phyloP scores from a whole-genome alignment of 768 basidiomycete genomes.

The Termitomyces sp. region DNA sequence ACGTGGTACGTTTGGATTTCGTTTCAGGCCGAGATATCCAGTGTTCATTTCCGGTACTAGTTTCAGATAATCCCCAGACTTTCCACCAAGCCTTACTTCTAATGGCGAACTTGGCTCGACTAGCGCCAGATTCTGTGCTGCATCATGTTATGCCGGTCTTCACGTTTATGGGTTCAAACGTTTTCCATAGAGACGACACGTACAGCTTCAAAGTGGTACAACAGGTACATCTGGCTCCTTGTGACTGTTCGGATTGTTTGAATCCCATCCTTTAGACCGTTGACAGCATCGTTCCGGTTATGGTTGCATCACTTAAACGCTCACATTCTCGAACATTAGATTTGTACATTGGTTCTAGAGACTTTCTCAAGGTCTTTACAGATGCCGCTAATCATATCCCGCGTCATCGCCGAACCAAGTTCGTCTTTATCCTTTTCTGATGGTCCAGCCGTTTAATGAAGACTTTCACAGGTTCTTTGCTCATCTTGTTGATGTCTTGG shows the following conservation, averaged over 20 bases:
- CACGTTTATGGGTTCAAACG: slow-evolving; percentile 99
- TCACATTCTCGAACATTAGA: slow-evolving; percentile 53
- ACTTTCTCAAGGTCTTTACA: slow-evolving; percentile 89
- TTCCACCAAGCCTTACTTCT: slow-evolving; percentile 91
- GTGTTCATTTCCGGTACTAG: slow-evolving; percentile 36
- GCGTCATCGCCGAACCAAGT: slow-evolving; percentile 89
- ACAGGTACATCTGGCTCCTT: slow-evolving; percentile 49
- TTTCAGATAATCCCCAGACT: slow-evolving; percentile 89
- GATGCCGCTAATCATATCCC: slow-evolving; percentile 92
- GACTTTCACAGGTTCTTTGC: slow-evolving; percentile 70
- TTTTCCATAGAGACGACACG: slow-evolving; percentile 94
- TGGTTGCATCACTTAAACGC: slow-evolving; percentile 75
- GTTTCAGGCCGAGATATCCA: neutral
- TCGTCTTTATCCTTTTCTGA: slow-evolving; percentile 22
- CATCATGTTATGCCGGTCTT: slow-evolving; percentile 98
- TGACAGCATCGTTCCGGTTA: slow-evolving; percentile 90
- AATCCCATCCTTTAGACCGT: slow-evolving; percentile 61
- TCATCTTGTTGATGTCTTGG: slow-evolving; percentile 82
- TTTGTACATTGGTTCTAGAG: slow-evolving; percentile 67
- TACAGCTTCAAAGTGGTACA: slow-evolving; percentile 96
- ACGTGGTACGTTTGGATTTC: slow-evolving; percentile 49
- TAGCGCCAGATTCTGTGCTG: slow-evolving; percentile 88
- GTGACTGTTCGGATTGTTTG: neutral
- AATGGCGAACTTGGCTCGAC: slow-evolving; percentile 77
- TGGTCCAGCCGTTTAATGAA: neutral